Base-by-base conservation (phyloP, 306 rosid genomes). In the Pterocarpus santalinus region DNA sequence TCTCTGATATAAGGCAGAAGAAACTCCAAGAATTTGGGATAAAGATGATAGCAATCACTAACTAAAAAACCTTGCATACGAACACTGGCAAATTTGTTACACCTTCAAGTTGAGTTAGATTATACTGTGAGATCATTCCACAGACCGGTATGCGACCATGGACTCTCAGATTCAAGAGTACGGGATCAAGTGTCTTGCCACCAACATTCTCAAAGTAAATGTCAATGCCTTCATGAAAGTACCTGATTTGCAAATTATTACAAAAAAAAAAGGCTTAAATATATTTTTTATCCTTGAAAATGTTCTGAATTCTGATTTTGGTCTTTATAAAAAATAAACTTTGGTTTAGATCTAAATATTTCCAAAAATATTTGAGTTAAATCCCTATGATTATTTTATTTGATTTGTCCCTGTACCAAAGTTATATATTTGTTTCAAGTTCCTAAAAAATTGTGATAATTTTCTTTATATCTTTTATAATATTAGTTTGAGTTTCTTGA, bases 71-170 rank as follows among this genome's bases (percentile, higher is more conserved):
- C 88, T 63, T 80, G 32, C 68, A 85, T n/a, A 5, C 52, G 52
- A 67, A 80, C 3, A 34, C 85, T 56, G 67, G 14, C 72, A 85
- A 81, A 71, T 55, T 85, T 49, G 79, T 76, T 32, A 85, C 63
- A 14, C 88, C 85, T 28, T 81, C 83, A 7, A 7, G 73, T 60
- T 71, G 77, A 32, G 28, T 14, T 34, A 81, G 88, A 77, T 77
- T 72, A 7, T 81, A 77, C 77, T 85, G 83, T 14, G 85, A 85
- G 52, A 85, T 1, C 88, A 85, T 85, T 77, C 88, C 88, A 17
- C 85, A 85, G 0, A 72, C 46, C 0, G 69, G 62, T 38, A 85
- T 85, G 39, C 83, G 80, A 0, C 85, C 77, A 33, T 66, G 73
- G 3, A 16, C 2, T 77, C 77, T 77, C 85, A 85, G 81, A 14